Evolutionary conservation across 148 eudicot species (phyloP), one percentile per base, ranked within the genome.

Genomic region (Linanthus parryae): DNA sequence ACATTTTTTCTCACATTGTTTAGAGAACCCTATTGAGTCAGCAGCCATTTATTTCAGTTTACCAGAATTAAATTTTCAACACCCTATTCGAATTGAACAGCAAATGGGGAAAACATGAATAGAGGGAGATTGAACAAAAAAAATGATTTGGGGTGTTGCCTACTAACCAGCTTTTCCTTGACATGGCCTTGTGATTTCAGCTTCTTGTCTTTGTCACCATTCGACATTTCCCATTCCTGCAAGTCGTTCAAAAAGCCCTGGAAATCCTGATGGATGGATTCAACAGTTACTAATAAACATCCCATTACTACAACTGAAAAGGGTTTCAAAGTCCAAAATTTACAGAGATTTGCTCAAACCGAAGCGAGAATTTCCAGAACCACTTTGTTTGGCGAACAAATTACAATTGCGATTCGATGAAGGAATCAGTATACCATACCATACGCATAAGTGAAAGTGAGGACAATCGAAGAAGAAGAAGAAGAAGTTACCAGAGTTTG

Each of bases 241-340:
- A 92, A 73, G 55, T 80, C 80, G 73, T 57, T 87, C 44, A 92
- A 56, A 61, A 92, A 72, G 34, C 94, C 99, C 71, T 87, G 69
- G 59, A 77, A 81, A 71, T 82, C 80, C 91, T 87, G 76, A 26
- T 43, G 26, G 52, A 30, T 20, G 44, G 40, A 30, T n/a, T n/a
- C n/a, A 56, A 19, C 53, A 56, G 50, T 18, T 13, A 17, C 38
- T 39, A 8, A 5, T 27, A n/a, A 18, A 25, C 13, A 18, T 44
- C 16, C 22, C 9, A 31, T 5, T 8, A 21, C 2, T 33, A 33
- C 20, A 43, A 21, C n/a, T n/a, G n/a, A n/a, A n/a, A n/a, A n/a
- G n/a, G n/a, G n/a, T n/a, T n/a, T n/a, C n/a, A n/a, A n/a, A n/a
- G n/a, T n/a, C n/a, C n/a, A n/a, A n/a, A n/a, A n/a, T n/a, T n/a